Percentiles rank a stretch among this genome's conserved stretches.
Evolutionary conservation across 2,329 filamentous ascomycete genomes (phyloP).

Genomic region (Trichoderma afroharzianum): DNA sequence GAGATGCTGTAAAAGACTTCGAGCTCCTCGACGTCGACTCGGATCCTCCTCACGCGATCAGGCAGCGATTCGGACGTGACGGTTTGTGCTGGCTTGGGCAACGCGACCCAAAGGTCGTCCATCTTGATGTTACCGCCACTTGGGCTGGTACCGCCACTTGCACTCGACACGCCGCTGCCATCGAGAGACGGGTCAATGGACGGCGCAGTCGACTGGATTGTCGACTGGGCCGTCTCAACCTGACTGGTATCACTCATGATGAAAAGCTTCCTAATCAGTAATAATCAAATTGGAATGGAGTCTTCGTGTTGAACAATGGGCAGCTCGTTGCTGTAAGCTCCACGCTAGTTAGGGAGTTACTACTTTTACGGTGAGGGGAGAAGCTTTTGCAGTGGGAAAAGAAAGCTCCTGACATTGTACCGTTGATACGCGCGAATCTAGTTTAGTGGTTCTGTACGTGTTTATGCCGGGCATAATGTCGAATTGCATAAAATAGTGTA

Average conservation of each 20-base stretch:
- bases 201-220: constrained; percentile 1
- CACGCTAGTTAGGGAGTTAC: constrained; percentile 9
- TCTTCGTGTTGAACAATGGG: not conserved
- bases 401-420: constrained; percentile 11
- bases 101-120: constrained; percentile 22
- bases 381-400: not conserved
- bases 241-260: not conserved
- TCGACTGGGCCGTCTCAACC: not conserved
- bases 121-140: constrained; percentile 10
- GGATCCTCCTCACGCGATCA: constrained; percentile 42
- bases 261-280: not conserved
- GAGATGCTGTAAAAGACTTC: constrained; percentile 47
- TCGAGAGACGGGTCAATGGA: not conserved
- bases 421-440: constrained; percentile 1
- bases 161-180: not conserved
- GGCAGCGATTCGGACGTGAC: constrained; percentile 33
- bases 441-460: not conserved
- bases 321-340: constrained; percentile 7
- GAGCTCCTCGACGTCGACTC: constrained; percentile 45
- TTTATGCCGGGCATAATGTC: not conserved
- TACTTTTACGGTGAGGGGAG: constrained; percentile 2
- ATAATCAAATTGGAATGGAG: not conserved
- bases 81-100: constrained; percentile 12
- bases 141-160: constrained; percentile 5
- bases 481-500: constrained; percentile 9